Evolutionary conservation across 768 basidiomycete species (phyloP).

Genomic region (Mycena rebaudengoi): DNA sequence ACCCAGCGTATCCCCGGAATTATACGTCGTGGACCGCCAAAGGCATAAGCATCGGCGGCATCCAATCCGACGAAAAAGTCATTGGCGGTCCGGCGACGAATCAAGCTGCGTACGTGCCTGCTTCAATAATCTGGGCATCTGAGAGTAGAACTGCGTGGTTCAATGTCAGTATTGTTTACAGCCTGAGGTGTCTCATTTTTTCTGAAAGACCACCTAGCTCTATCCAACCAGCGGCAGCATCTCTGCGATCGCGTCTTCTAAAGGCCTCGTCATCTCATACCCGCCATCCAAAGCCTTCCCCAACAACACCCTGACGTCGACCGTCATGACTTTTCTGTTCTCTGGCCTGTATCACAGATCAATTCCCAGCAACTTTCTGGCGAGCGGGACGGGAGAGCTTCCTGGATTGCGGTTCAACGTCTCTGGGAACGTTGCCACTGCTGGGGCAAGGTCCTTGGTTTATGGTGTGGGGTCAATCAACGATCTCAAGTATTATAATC

Average conservation of each 20-base stretch:
- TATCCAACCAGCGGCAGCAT: constrained; percentile 37
- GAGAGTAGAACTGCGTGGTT: constrained; percentile 33
- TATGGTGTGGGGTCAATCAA: constrained; percentile 34
- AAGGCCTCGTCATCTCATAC: constrained; percentile 35
- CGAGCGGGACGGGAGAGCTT: constrained; percentile 27
- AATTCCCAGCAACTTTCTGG: constrained; percentile 29
- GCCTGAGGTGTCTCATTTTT: no score
- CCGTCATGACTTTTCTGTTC: constrained; percentile 37
- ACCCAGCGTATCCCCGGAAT: constrained; percentile 32
- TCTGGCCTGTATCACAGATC: constrained; percentile 30
- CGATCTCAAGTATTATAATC: constrained; percentile 36
- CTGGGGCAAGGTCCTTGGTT: constrained; percentile 24
- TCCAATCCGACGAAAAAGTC: constrained; percentile 34
- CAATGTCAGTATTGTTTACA: constrained; percentile 25
- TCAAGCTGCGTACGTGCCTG: constrained; percentile 32
- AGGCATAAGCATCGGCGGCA: constrained; percentile 39
- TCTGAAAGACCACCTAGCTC: no score
- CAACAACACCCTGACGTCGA: constrained; percentile 19
- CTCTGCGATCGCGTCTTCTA: constrained; percentile 29
- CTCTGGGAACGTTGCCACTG: constrained; percentile 30
- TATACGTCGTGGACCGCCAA: constrained; percentile 38
- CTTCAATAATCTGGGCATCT: constrained; percentile 34
- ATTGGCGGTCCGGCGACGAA: constrained; percentile 39
- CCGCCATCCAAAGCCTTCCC: constrained; percentile 37
- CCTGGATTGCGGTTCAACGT: constrained; percentile 33